Conservation (phyloP, 108 stramenopile genomes). For the Cyclotella kingstonii region DNA sequence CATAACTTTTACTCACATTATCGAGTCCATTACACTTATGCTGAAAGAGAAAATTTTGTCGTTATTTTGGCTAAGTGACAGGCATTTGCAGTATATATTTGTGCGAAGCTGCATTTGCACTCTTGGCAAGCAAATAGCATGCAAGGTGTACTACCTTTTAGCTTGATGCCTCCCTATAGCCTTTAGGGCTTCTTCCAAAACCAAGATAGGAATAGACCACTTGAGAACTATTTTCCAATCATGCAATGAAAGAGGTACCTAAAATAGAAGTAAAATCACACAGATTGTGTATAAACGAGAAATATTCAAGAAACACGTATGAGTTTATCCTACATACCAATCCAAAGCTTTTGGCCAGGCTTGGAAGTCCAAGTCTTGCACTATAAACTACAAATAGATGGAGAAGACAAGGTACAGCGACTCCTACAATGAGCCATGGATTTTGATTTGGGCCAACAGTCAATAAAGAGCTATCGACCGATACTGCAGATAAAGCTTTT, state of each 20-base stretch:
- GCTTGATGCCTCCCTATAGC: conserved; percentile 16
- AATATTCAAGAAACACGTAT: no score
- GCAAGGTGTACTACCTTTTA: background rate
- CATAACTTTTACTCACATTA: no score
- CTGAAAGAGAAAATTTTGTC: no score
- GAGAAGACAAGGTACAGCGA: conserved; percentile 84
- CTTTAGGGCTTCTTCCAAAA: conserved; percentile 91
- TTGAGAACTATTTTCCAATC: conserved; percentile 84
- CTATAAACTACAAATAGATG: conserved; percentile 90
- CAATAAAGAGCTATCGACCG: conserved; percentile 87
- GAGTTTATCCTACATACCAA: no score
- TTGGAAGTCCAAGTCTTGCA: conserved; percentile 45
- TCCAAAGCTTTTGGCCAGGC: conserved; percentile 83
- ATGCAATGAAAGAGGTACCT: conserved; percentile 58
- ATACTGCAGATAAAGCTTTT: conserved; percentile 95
- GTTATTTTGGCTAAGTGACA: no score
- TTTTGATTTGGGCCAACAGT: conserved; percentile 89
- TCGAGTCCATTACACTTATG: no score
- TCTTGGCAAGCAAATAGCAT: no score
- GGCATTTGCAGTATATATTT: no score
- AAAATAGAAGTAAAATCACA: background rate
- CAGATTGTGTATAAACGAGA: background rate
- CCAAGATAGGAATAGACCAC: conserved; percentile 87
- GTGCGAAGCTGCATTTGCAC: no score
- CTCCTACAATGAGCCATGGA: conserved; percentile 86